Evolutionary conservation across 352 stramenopile genomes (phyloP), one percentile per base, ranked within the genome.

Genomic region (Pythium graminicola): DNA sequence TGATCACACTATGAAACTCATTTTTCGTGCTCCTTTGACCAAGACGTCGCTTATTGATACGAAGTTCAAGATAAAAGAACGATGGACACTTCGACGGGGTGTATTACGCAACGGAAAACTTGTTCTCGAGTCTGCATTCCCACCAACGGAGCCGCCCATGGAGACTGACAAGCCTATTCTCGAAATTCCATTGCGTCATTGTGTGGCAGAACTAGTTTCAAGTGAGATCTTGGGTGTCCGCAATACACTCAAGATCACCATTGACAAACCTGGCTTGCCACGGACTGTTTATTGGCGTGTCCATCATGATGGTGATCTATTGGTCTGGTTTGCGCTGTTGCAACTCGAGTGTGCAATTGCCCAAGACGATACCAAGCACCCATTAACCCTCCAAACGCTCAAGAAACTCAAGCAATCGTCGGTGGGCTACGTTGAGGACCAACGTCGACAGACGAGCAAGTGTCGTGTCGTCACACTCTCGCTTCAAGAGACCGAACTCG

Each of bases 251-350:
- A 79, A 72, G 40, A 44, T 87, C 41, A 69, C 42, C n/a, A n/a
- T n/a, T 14, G 35, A 70, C 39, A 5, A 51, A 17, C 0, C 49
- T 2, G 54, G 11, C 16, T 17, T 27, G 4, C 47, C 20, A 20
- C 16, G 47, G 10, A 50, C 53, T 1, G 47, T 85, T 22, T 70
- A 69, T 47, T 38, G 85, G 55, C 81, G 72, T 16, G 40, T 84
- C 6, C 48, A 63, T 19, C 43, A 65, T 20, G 75, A 84, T 23
- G 36, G 48, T 22, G 73, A 88, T 23, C 53, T 69, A 1, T 83
- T 82, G 28, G 31, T 71, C 24, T 88, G 74, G 77, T 86, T 80
- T 36, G 55, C 66, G 9, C 48, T 85, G 32, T 50, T 88, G 2
- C 60, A 67, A 5, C 64, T 88, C 29, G 77, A 88, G 53, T 69